phyloP scores from a whole-genome alignment of 2,329 filamentous ascomycete genomes.

The Penicillium sp. region DNA sequence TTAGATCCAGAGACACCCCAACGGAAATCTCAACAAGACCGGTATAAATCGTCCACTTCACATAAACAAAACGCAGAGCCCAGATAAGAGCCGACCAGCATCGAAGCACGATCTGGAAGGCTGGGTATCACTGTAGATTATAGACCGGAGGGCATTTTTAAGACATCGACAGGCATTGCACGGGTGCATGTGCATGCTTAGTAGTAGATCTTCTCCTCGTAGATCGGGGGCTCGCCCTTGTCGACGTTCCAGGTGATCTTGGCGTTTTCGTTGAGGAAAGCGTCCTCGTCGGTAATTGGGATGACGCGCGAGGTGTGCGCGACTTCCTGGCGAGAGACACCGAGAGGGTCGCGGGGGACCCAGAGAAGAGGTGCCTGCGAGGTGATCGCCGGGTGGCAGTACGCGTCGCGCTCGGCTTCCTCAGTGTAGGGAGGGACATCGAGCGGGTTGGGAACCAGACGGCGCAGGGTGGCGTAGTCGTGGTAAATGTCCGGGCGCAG shows the following conservation, averaged over 20 bases:
- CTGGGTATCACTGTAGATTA: slow-evolving; percentile 22
- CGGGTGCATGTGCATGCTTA: slow-evolving; percentile 24
- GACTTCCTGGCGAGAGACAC: slow-evolving; percentile 75
- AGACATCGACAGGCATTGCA: not conserved
- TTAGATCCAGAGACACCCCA: not conserved
- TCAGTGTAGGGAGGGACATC: slow-evolving; percentile 60
- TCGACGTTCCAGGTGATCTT: slow-evolving; percentile 60
- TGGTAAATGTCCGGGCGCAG: slow-evolving; percentile 74
- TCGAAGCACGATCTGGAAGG: not conserved
- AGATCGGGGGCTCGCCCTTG: slow-evolving; percentile 58
- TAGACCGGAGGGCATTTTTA: not conserved
- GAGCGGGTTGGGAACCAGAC: slow-evolving; percentile 62
- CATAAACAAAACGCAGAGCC: slow-evolving; percentile 1
- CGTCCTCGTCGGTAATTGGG: slow-evolving; percentile 77
- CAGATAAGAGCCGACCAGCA: slow-evolving; percentile 8
- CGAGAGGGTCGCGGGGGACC: slow-evolving; percentile 74
- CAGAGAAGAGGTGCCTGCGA: slow-evolving; percentile 69
- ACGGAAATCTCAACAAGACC: not conserved
- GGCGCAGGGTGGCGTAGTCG: slow-evolving; percentile 69
- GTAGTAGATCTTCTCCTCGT: slow-evolving; percentile 56
- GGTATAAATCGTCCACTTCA: not conserved
- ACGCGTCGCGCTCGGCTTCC: slow-evolving; percentile 65
- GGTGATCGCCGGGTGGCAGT: slow-evolving; percentile 69
- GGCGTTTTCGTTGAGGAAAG: slow-evolving; percentile 68
- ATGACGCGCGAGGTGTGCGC: slow-evolving; percentile 68